Base-by-base conservation (phyloP, 2,329 filamentous ascomycete species). In the Penicillium sp. region DNA sequence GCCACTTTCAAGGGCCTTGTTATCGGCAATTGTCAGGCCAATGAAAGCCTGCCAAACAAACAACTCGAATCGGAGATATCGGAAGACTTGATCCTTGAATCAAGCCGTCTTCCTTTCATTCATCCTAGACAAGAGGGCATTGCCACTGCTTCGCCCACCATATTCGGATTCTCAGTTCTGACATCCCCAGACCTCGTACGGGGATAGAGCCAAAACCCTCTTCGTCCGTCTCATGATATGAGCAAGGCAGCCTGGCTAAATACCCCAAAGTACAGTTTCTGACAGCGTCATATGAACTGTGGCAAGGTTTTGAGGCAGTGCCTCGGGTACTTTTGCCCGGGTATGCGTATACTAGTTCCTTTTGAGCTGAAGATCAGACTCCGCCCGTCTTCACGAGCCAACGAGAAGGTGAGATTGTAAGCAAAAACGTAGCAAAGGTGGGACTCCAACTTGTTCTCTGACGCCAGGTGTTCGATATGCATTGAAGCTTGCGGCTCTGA, bases 381-480 rank as follows among this genome's bases (percentile, higher is more conserved):
- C n/a, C 27, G 38, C 46, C 51, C 49, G n/a, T 34, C 42, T 50
- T 41, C 41, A 4, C 27, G 37, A 44, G 18, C 48, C 50, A 52
- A 58, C 44, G 29, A 53, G 44, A 49, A 36, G 3, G 16, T 14
- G 30, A 36, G 28, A 25, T 6, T 25, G 22, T 25, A 25, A 25
- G 8, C 4, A 25, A 27, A 40, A 27, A 40, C 13, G 35, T 27
- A 36, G 18, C 14, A 19, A 43, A n/a, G 22, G 28, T 25, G 46
- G 36, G 40, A 39, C 29, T 41, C 40, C 38, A 53, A 46, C 53
- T 31, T 13, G 31, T 29, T 43, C 18, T 55, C 54, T 56, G 52
- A 51, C 46, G 41, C 46, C 38, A 59, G 58, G 60, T 57, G 60
- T 50, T 58, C 59, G 58, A 58, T 57, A 53, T 55, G 49, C 52